These are phyloP conservation scores for Wickerhamiella vanderwaltii DNA, from an alignment of 805 yeast genomes.

Conservation along the genomic window DNA sequence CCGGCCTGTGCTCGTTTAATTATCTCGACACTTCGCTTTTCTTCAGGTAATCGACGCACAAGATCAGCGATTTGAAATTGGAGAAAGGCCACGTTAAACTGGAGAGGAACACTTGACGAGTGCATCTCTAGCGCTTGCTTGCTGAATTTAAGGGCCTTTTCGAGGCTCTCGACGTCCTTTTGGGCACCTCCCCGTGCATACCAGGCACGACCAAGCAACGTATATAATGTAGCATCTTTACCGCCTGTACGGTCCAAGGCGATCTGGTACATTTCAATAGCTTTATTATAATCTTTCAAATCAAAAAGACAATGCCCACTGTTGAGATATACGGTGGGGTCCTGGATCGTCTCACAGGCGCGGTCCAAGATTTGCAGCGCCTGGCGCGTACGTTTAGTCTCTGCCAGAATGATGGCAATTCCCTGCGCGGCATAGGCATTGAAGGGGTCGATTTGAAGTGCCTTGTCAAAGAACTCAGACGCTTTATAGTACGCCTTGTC, in stretches of 20 bases:
- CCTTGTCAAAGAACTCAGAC: slow-evolving; percentile 85
- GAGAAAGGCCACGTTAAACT: slow-evolving; percentile 72
- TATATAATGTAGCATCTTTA: slow-evolving; percentile 52
- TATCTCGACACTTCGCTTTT: slow-evolving; percentile 50
- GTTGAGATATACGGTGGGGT: slow-evolving; percentile 70
- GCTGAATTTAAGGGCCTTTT: slow-evolving; percentile 51
- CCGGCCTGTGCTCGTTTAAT: slow-evolving; percentile 45
- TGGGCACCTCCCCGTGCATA: slow-evolving; percentile 61
- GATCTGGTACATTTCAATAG: slow-evolving; percentile 76
- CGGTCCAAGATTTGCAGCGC: slow-evolving; percentile 83
- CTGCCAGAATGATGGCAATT: slow-evolving; percentile 83
- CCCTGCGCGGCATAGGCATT: slow-evolving; percentile 98
- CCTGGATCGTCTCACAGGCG: slow-evolving; percentile 79
- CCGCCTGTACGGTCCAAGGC: slow-evolving; percentile 54
- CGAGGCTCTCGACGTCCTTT: slow-evolving; percentile 46
- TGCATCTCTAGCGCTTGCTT: slow-evolving; percentile 40
- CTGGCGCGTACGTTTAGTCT: slow-evolving; percentile 50
- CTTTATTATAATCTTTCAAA: slow-evolving; percentile 67
- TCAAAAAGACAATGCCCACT: slow-evolving; percentile 80
- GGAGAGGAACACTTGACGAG: slow-evolving; percentile 36
- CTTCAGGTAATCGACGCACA: slow-evolving; percentile 47
- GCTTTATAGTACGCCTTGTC: slow-evolving; percentile 75
- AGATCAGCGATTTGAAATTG: slow-evolving; percentile 81
- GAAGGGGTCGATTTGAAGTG: slow-evolving; percentile 64
- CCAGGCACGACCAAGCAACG: slow-evolving; percentile 83